phyloP scores from a whole-genome alignment of 2,329 filamentous ascomycete genomes.

The Bipolaris cookei region DNA sequence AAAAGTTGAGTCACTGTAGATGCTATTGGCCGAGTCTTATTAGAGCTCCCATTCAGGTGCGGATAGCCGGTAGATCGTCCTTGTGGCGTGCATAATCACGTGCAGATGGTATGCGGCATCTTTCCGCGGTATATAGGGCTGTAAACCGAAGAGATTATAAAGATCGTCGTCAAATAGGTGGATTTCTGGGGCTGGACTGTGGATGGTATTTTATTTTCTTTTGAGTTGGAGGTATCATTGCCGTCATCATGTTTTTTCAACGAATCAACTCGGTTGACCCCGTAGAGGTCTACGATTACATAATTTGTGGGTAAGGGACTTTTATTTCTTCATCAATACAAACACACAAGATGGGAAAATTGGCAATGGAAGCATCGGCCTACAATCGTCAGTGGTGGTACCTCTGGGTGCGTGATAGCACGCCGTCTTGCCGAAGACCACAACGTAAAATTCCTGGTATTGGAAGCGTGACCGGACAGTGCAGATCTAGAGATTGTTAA shows the following conservation, averaged over 20 bases:
- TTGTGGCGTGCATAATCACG: background rate
- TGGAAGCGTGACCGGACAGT: slow-evolving; percentile 58
- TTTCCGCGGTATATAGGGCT: background rate
- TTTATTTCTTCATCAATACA: background rate
- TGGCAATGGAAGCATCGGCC: slow-evolving; percentile 1
- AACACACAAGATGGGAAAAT: too few relatives aligned
- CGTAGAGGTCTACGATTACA: slow-evolving; percentile 33
- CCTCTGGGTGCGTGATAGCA: slow-evolving; percentile 58
- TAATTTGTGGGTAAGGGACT: slow-evolving; percentile 33
- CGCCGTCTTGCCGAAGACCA: slow-evolving; percentile 56
- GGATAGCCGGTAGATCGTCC: background rate
- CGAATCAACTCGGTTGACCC: slow-evolving; percentile 26
- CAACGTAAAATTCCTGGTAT: slow-evolving; percentile 51
- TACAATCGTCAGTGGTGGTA: slow-evolving; percentile 49
- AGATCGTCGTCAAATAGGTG: background rate
- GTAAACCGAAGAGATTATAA: background rate
- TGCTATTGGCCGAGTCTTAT: background rate
- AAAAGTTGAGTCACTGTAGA: background rate
- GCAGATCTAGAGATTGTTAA: slow-evolving; percentile 56
- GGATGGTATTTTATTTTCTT: background rate
- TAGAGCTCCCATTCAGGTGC: background rate
- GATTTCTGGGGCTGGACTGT: background rate
- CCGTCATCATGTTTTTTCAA: slow-evolving; percentile 26
- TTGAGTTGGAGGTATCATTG: background rate
- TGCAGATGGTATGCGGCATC: background rate